Percentiles rank a stretch among this genome's conserved stretches.
These are phyloP conservation scores for Trifolium dubium DNA, from an alignment of 306 rosid genomes.

Conservation along the genomic window DNA sequence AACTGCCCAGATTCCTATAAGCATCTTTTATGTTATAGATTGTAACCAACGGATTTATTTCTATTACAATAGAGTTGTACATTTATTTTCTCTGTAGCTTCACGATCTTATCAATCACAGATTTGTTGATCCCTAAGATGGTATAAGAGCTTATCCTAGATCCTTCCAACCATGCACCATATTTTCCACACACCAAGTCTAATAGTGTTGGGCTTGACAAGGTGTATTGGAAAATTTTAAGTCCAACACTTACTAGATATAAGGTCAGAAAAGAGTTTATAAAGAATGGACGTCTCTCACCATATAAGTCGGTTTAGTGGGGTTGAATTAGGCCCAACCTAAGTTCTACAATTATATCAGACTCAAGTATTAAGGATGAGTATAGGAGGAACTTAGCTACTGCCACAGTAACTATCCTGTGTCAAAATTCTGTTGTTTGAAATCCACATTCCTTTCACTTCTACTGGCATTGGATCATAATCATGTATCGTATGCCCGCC, in stretches of 20 bases:
- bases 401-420: neutral
- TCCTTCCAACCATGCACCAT: neutral
- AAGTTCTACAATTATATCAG: neutral
- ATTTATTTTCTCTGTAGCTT: neutral
- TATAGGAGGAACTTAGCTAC: neutral
- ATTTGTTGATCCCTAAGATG: slow-evolving; percentile 6
- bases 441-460: neutral
- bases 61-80: neutral
- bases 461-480: neutral
- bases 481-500: neutral
- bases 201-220: neutral
- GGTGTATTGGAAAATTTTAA: neutral
- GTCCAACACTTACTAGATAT: neutral
- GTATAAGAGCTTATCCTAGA: neutral
- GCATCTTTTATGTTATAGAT: neutral
- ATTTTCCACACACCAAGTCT: neutral
- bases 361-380: neutral
- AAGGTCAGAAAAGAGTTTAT: neutral
- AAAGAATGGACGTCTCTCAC: neutral
- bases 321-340: neutral
- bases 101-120: neutral
- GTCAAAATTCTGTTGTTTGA: neutral
- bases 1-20: neutral
- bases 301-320: neutral
- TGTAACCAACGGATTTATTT: neutral